Evolutionary conservation across 495 filamentous ascomycete species (phyloP), one percentile per base, ranked within the genome.

Genomic region (Penicillium paxilli): DNA sequence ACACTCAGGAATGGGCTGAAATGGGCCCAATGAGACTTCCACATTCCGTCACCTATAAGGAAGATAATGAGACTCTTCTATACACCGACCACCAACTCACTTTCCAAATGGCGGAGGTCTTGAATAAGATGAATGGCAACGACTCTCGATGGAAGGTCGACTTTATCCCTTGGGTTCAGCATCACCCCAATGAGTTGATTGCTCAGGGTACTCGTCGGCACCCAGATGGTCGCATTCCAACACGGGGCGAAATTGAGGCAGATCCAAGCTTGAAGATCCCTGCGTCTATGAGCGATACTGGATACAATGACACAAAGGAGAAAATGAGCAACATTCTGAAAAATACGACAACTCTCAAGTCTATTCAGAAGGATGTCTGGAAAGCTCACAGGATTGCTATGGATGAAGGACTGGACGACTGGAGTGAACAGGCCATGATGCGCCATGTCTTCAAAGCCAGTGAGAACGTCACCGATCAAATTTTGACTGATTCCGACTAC

Each of bases 11-110:
- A 42, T 87, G 85, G 60, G 80, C 58, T 5, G 86, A 89, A 59
- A 88, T 89, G 85, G 86, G 86, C 0, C 84, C 86, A 1, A 87
- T 88, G 86, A 66, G 85, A 11, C 83, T 84, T 20, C 70, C 76
- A 16, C 59, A 74, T 16, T 59, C 54, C 6, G 67, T 73, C 48
- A 81, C 68, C 7, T 64, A 58, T 40, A 55, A 60, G 2, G 68
- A 67, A 24, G 72, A 60, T 26, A 82, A 81, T 48, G 72, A 80
- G 66, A 77, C 73, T 6, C 61, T 81, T 23, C 65, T 74, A 40
- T 77, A 80, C 47, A 68, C 70, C 7, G 80, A 84, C 60, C 80
- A 84, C 60, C 74, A 78, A 54, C 66, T 85, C 59, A 75, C 84
- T 1, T 87, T 85, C 60, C 79, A 84, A 63, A 73, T 87, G 24